Evolutionary conservation across 164 flowering plant species (phyloP).

Genomic region (Magnolia changhungtana): DNA sequence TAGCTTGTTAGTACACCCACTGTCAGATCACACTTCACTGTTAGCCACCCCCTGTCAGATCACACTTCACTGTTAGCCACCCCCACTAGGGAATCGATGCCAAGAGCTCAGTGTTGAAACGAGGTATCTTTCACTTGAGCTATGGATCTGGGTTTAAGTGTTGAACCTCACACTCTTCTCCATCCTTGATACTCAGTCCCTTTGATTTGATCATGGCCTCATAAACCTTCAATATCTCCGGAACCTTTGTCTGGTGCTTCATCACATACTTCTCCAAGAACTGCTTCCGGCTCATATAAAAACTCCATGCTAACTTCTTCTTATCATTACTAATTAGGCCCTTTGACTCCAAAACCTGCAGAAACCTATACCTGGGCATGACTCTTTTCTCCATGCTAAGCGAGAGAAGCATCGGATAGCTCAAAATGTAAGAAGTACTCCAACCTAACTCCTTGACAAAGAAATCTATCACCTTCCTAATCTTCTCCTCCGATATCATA

Average conservation of each 20-base stretch:
- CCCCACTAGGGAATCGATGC: too few relatives aligned
- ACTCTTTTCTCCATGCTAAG: slow-evolving; percentile 18
- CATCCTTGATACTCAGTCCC: background rate
- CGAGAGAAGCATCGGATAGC: background rate
- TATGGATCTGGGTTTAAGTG: too few relatives aligned
- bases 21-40: too few relatives aligned
- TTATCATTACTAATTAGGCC: background rate
- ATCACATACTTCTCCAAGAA: background rate
- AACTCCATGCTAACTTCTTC: background rate
- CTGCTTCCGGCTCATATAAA: background rate
- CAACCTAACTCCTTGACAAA: slow-evolving; percentile 17
- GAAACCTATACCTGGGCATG: slow-evolving; percentile 13
- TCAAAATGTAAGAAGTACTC: background rate
- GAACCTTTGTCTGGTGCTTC: background rate
- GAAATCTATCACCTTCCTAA: too few relatives aligned
- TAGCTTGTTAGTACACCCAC: too few relatives aligned
- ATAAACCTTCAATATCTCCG: background rate
- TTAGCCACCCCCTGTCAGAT: too few relatives aligned
- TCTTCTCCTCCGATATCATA: slow-evolving; percentile 11
- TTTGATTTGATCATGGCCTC: background rate
- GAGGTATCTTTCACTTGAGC: too few relatives aligned
- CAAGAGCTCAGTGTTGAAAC: too few relatives aligned
- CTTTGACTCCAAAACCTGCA: background rate
- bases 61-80: too few relatives aligned
- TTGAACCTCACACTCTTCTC: background rate